A percentile compares a stretch with the other conserved stretches of the same genome.
phyloP scores from a whole-genome alignment of 805 yeast genomes.

The Wickerhamiella azymoides region DNA sequence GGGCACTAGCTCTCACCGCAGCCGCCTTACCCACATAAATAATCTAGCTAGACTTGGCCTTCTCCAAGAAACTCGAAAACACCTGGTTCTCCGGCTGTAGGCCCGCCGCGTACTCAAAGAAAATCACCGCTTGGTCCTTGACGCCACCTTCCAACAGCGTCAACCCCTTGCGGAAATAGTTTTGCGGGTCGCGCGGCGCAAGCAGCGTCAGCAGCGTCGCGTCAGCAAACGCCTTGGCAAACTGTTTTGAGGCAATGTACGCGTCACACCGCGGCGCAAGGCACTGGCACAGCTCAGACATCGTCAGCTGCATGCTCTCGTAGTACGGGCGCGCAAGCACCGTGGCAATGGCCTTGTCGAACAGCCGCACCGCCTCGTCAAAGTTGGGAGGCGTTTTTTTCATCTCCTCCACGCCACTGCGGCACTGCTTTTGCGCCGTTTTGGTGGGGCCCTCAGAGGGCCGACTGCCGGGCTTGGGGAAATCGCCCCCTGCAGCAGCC shows the following conservation, averaged over 20 bases:
- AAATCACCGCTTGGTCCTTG: slow-evolving; percentile 19
- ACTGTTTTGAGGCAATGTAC: slow-evolving; percentile 23
- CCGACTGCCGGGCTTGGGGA: slow-evolving; percentile 26
- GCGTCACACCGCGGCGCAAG: slow-evolving; percentile 29
- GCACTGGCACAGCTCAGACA: slow-evolving; percentile 25
- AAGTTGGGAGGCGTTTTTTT: slow-evolving; percentile 15
- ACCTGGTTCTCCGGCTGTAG: slow-evolving; percentile 16
- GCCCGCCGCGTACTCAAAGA: slow-evolving; percentile 17
- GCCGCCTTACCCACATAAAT: no score
- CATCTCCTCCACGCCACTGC: slow-evolving; percentile 22
- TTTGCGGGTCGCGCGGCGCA: slow-evolving; percentile 23
- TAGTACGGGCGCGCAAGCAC: slow-evolving; percentile 29
- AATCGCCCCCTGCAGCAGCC: slow-evolving; percentile 20
- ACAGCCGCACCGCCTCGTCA: slow-evolving; percentile 26
- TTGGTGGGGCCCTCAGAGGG: slow-evolving; percentile 18
- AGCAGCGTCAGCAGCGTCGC: slow-evolving; percentile 25
- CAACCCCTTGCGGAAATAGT: slow-evolving; percentile 26
- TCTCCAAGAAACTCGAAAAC: slow-evolving; percentile 5
- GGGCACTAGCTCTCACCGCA: no score
- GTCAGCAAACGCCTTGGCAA: slow-evolving; percentile 29
- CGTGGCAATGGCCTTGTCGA: slow-evolving; percentile 28
- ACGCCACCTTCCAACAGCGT: slow-evolving; percentile 18
- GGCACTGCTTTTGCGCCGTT: slow-evolving; percentile 25
- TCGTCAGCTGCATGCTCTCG: slow-evolving; percentile 25
- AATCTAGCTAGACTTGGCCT: background rate